These are phyloP conservation scores for Coemansia sp. DNA, from an alignment of 192 early-diverging fungal species.

Conservation along the genomic window DNA sequence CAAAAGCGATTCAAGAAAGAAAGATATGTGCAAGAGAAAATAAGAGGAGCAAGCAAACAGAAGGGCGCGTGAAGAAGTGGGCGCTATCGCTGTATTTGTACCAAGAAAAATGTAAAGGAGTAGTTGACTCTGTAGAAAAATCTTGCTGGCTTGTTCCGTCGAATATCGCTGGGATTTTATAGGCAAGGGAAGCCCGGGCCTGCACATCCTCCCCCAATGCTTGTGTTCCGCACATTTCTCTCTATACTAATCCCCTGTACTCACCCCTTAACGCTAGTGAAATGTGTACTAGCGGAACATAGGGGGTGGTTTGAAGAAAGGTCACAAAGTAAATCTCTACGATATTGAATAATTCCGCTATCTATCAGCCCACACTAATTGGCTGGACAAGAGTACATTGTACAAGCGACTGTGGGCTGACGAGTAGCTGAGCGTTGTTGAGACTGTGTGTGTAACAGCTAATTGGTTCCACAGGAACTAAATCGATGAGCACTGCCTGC, in stretches of 20 bases:
- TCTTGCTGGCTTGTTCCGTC: background rate
- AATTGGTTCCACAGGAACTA: constrained; percentile 10
- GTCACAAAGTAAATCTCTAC: background rate
- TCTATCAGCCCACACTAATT: constrained; percentile 2
- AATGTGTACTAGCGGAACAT: background rate
- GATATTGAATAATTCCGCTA: background rate
- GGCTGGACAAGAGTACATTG: background rate
- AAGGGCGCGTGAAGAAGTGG: background rate
- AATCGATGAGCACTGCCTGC: background rate
- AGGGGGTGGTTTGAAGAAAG: background rate
- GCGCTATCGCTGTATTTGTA: background rate
- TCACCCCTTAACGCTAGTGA: background rate
- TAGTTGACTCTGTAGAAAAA: constrained; percentile 9
- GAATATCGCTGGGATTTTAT: background rate
- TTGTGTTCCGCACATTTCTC: background rate
- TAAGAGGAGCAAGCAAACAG: background rate
- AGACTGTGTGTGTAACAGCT: constrained; percentile 5
- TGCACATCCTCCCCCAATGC: constrained; percentile 8
- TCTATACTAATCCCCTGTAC: background rate
- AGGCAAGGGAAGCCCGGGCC: background rate
- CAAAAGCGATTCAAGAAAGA: background rate
- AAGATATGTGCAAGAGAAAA: constrained; percentile 3
- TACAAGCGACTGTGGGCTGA: constrained; percentile 1
- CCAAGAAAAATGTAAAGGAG: constrained; percentile 8
- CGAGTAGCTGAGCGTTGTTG: constrained; percentile 1